Evolutionary conservation across 495 filamentous ascomycete species (phyloP).

Genomic region (Polyplosphaeria fusca): DNA sequence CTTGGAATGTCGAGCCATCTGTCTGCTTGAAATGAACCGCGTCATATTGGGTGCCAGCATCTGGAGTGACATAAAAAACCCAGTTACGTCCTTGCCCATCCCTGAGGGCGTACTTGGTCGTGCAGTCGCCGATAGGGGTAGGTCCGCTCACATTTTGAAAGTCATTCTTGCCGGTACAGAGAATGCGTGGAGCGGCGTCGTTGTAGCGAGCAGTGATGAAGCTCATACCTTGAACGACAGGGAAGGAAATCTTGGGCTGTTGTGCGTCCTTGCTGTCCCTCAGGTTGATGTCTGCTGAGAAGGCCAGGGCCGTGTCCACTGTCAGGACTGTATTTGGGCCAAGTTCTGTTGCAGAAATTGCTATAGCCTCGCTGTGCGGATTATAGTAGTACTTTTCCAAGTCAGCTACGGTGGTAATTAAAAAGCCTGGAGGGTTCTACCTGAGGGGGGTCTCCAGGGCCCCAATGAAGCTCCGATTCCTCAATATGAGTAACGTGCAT

Average conservation of each 20-base stretch:
- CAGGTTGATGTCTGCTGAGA: conserved; percentile 71
- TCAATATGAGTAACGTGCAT: conserved; percentile 72
- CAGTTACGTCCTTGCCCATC: conserved; percentile 71
- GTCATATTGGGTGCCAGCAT: conserved; percentile 38
- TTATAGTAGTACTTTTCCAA: conserved; percentile 65
- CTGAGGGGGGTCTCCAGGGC: conserved; percentile 40
- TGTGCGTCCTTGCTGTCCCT: conserved; percentile 48
- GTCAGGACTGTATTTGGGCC: conserved; percentile 56
- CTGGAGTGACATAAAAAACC: conserved; percentile 72
- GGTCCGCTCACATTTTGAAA: conserved; percentile 64
- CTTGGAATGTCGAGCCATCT: conserved; percentile 49
- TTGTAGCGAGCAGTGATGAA: conserved; percentile 77
- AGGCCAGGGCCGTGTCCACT: conserved; percentile 59
- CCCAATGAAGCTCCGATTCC: conserved; percentile 58
- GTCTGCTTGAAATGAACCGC: conserved; percentile 48
- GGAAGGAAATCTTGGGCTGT: conserved; percentile 63
- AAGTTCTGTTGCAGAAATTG: conserved; percentile 74
- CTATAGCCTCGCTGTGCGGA: conserved; percentile 74
- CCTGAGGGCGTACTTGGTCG: conserved; percentile 70
- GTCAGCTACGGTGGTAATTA: background rate
- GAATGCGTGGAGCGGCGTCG: conserved; percentile 64
- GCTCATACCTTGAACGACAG: conserved; percentile 84
- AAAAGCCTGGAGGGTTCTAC: too few species aligned
- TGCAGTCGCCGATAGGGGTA: conserved; percentile 50
- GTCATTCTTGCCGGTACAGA: conserved; percentile 58